Conservation (phyloP, 345 rosid genomes). For the Geranium brycei region DNA sequence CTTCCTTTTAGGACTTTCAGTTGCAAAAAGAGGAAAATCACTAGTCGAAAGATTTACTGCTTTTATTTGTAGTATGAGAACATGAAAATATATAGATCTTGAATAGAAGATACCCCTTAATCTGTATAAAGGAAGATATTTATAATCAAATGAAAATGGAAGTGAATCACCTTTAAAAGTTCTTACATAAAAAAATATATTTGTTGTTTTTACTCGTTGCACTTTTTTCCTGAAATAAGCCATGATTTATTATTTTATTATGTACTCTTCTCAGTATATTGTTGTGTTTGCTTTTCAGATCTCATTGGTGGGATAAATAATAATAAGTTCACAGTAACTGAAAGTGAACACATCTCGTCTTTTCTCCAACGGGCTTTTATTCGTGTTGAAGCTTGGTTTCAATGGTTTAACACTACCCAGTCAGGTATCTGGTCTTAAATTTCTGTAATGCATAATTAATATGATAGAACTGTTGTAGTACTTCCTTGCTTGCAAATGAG, state of each 20-base stretch:
- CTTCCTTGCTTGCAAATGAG: neutral
- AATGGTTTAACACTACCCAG: constrained; percentile 81
- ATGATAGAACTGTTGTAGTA: too few relatives aligned
- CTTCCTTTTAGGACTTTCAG: neutral
- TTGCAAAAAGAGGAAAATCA: neutral
- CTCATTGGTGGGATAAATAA: constrained; percentile 43
- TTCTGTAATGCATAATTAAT: neutral
- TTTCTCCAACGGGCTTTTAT: constrained; percentile 59
- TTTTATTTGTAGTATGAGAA: neutral
- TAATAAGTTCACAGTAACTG: constrained; percentile 40
- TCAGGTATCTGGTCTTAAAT: constrained; percentile 30
- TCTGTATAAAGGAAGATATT: neutral
- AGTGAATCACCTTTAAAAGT: too few relatives aligned
- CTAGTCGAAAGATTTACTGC: neutral
- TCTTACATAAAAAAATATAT: neutral
- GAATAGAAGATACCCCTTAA: neutral
- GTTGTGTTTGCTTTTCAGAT: constrained; percentile 28
- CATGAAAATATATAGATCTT: neutral
- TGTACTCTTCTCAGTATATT: neutral
- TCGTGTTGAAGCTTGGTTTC: constrained; percentile 81
- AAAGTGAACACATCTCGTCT: constrained; percentile 44
- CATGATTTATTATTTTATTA: neutral
- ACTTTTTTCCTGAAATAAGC: neutral
- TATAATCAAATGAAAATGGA: too few relatives aligned
- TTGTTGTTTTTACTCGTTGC: neutral